Evolutionary conservation across 331 rosid genomes (phyloP).

Genomic region (Pyrus hybrid): DNA sequence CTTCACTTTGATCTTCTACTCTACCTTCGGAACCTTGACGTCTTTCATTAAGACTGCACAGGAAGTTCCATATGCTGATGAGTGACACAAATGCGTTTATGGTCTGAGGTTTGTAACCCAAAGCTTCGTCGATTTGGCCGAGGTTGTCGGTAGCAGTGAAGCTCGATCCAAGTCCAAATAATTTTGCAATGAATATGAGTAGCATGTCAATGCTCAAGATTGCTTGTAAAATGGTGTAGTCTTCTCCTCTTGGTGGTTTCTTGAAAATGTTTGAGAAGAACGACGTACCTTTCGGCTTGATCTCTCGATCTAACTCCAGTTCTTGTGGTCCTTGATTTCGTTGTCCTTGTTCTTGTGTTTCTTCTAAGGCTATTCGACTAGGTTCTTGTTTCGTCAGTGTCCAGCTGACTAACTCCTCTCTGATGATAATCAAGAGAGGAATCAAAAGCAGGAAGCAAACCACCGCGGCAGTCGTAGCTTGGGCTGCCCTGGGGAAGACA

Average conservation of each 20-base stretch:
- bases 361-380: background rate
- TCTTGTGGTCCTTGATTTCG: background rate
- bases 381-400: background rate
- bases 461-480: background rate
- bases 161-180: conserved; percentile 1
- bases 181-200: background rate
- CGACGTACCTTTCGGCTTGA: background rate
- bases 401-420: background rate
- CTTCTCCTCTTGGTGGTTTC: conserved; percentile 13
- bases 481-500: too few relatives aligned
- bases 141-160: background rate
- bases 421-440: background rate
- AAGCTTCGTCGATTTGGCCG: background rate
- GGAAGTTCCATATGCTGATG: conserved; percentile 4
- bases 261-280: background rate
- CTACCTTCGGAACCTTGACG: conserved; percentile 43
- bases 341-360: background rate
- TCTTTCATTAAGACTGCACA: conserved; percentile 27
- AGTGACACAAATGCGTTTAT: background rate
- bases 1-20: conserved; percentile 38
- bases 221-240: too few relatives aligned
- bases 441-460: background rate
- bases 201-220: conserved; percentile 16
- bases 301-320: background rate
- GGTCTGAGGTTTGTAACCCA: background rate